Evolutionary conservation across 306 rosid species (phyloP).

Genomic region (Quercus rubra): DNA sequence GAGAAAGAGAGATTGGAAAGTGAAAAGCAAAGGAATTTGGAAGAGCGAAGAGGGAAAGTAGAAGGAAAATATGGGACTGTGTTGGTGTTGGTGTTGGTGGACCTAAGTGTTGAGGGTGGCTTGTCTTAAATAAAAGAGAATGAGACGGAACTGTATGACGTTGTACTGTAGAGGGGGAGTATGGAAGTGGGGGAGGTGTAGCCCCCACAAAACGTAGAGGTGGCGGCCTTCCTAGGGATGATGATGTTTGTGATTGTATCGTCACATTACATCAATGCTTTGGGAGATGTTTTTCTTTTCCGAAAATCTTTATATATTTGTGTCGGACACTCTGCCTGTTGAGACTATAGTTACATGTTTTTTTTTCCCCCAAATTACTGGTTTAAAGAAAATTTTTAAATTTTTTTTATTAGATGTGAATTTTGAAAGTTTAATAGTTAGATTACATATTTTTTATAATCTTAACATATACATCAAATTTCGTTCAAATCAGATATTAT

Average conservation of each 20-base stretch:
- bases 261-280: not conserved
- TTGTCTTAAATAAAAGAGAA: not conserved
- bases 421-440: accelerated
- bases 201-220: not conserved
- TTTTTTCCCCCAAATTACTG: no score
- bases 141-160: not conserved
- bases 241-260: not conserved
- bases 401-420: no score
- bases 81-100: not conserved
- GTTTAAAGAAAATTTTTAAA: no score
- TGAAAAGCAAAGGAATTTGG: not conserved
- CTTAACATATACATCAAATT: accelerated
- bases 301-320: no score
- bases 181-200: not conserved
- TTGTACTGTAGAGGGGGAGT: no score
- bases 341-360: no score
- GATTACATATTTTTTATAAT: no score
- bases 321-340: no score
- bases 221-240: slow-evolving; percentile 11
- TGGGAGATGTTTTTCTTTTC: not conserved
- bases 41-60: not conserved
- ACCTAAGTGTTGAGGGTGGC: no score
- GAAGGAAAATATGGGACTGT: not conserved
- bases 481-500: accelerated
- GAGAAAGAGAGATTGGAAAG: not conserved